These are phyloP conservation scores for Sporothrix euskadiensis DNA, from an alignment of 2,329 filamentous ascomycete genomes.

Conservation along the genomic window DNA sequence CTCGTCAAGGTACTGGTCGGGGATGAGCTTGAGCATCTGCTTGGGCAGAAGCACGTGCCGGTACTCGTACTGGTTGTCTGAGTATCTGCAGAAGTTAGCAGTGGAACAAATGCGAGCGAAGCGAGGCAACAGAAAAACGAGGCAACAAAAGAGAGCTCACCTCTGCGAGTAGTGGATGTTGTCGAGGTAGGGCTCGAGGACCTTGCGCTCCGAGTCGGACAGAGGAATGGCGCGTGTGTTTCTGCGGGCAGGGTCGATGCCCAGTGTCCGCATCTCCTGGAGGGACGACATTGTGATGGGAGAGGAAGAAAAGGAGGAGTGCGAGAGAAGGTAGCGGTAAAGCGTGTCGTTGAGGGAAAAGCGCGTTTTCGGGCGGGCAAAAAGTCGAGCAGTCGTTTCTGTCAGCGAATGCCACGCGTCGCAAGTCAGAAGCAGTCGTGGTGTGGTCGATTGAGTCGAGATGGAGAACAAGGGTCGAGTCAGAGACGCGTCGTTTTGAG, in stretches of 20 bases:
- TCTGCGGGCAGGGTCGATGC: constrained; percentile 80
- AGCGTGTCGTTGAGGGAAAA: not conserved
- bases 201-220: constrained; percentile 75
- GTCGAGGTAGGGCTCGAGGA: constrained; percentile 88
- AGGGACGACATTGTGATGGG: constrained; percentile 30
- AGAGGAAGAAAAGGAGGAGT: not conserved
- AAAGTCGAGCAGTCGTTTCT: not conserved
- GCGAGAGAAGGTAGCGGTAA: not conserved
- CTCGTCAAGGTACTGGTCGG: constrained; percentile 65
- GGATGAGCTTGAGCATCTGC: constrained; percentile 96
- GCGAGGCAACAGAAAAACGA: not conserved
- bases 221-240: constrained; percentile 83
- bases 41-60: constrained; percentile 97
- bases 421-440: not conserved
- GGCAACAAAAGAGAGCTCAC: constrained; percentile 59
- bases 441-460: not conserved
- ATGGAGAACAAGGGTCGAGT: not conserved
- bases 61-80: constrained; percentile 91
- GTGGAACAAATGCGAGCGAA: not conserved
- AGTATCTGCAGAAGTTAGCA: constrained; percentile 64
- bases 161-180: constrained; percentile 82
- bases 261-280: constrained; percentile 41
- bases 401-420: not conserved
- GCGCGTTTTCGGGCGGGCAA: not conserved
- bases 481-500: not conserved